Evolutionary conservation across 495 filamentous ascomycete species (phyloP), one percentile per base, ranked within the genome.

Genomic region (Hypoxylon cercidicola): DNA sequence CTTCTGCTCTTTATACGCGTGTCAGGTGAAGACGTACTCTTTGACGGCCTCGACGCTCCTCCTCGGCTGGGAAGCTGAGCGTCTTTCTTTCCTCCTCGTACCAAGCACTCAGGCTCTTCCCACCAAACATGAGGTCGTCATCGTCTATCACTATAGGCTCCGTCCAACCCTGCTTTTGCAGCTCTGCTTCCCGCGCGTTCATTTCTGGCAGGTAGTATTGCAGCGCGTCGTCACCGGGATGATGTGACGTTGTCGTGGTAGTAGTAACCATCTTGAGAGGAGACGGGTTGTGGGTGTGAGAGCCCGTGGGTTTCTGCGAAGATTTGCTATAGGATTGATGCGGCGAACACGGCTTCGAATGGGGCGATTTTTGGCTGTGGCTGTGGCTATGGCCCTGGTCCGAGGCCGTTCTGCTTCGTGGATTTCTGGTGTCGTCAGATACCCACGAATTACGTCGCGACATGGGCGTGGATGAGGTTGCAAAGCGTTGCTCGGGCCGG

Each of bases 121-220:
- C 83, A 39, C 82, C 81, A 52, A 85, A 86, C 76, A 77, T 86
- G 25, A 86, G 70, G 62, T 86, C 83, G 21, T 81, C 79, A 63
- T 86, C 83, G 23, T 86, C 82, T 68, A 86, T 86, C 46, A 78
- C 77, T 43, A 80, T 84, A 6, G 82, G 77, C 15, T 79, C 69
- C 75, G 79, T 77, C 83, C 83, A 86, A 12, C 78, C 56, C 11
- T 75, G 65, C 44, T 44, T 70, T 35, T 64, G 68, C 30, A 78
- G 58, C 23, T 80, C 78, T 21, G 71, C 44, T 55, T 81, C 77
- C 47, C 64, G 60, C 25, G 66, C 58, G 39, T 76, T 62, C 11
- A 68, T 66, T 52, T 82, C 79, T n/a, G 76, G 62, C 18, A 79
- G 67, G 62, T 75, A 70, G 70, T 77, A 80, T 11, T 76, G 66